A percentile compares a stretch with the other conserved stretches of the same genome.
These are phyloP conservation scores for Teratosphaeria viscida DNA, from an alignment of 2,329 filamentous ascomycete genomes.

Conservation along the genomic window DNA sequence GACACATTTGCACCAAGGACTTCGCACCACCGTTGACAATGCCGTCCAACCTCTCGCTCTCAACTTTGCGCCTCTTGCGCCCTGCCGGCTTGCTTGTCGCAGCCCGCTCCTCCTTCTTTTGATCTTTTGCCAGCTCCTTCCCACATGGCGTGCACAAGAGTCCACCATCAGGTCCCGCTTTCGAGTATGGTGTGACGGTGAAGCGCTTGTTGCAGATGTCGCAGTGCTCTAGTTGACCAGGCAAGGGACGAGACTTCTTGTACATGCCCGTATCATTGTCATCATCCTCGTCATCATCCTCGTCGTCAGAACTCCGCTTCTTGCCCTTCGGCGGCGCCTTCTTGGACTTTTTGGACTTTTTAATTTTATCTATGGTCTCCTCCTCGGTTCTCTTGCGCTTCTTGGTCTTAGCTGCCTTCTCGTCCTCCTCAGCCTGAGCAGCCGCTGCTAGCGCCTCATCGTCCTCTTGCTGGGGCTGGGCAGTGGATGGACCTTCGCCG, in stretches of 20 bases:
- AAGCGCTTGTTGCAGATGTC: slow-evolving; percentile 78
- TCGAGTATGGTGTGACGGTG: slow-evolving; percentile 83
- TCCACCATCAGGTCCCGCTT: slow-evolving; percentile 70
- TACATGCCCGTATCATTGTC: slow-evolving; percentile 41
- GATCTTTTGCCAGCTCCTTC: slow-evolving; percentile 58
- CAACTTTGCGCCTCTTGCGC: slow-evolving; percentile 60
- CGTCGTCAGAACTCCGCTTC: slow-evolving; percentile 34
- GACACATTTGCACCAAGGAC: slow-evolving; percentile 54
- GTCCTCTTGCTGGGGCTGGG: slow-evolving; percentile 21
- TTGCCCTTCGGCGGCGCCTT: slow-evolving; percentile 32
- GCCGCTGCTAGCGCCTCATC: slow-evolving; percentile 17
- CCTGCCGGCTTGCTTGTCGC: slow-evolving; percentile 47
- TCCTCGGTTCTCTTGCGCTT: slow-evolving; percentile 49
- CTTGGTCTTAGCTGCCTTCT: slow-evolving; percentile 32
- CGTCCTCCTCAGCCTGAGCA: slow-evolving; percentile 19
- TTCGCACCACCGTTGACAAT: slow-evolving; percentile 55
- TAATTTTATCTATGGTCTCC: slow-evolving; percentile 31
- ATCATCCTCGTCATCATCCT: slow-evolving; percentile 39
- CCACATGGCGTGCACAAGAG: slow-evolving; percentile 77
- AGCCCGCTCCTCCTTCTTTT: slow-evolving; percentile 49
- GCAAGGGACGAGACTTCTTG: slow-evolving; percentile 50
- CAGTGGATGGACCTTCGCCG: slow-evolving; percentile 26
- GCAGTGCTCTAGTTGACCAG: slow-evolving; percentile 83
- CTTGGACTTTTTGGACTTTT: slow-evolving; percentile 33
- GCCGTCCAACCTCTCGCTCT: slow-evolving; percentile 79